Percentiles rank a stretch among this genome's conserved stretches.
Evolutionary conservation across 2,329 filamentous ascomycete species (phyloP).

Genomic region (Proliferodiscus dingleyae): DNA sequence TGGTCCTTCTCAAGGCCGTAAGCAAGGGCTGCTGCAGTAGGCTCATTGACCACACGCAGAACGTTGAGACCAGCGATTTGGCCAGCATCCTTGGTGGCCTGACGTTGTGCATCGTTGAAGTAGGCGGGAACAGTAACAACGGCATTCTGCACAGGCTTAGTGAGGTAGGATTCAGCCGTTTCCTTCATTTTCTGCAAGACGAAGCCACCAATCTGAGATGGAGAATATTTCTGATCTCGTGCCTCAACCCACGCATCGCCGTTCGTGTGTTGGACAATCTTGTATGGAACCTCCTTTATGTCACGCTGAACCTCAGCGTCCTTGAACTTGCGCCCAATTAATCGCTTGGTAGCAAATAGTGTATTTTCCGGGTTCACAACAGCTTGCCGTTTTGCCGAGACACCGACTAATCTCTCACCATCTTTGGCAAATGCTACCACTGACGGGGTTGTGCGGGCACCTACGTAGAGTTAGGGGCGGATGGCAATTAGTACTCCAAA

Average conservation of each 20-base stretch:
- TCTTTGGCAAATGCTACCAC: slow-evolving; percentile 95
- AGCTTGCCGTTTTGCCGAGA: slow-evolving; percentile 95
- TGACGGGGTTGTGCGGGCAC: slow-evolving; percentile 86
- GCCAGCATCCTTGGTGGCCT: slow-evolving; percentile 96
- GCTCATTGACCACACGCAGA: slow-evolving; percentile 96
- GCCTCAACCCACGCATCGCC: slow-evolving; percentile 95
- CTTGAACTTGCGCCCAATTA: slow-evolving; percentile 96
- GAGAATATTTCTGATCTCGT: slow-evolving; percentile 91
- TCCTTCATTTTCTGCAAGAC: slow-evolving; percentile 99
- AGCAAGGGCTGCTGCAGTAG: slow-evolving; percentile 89
- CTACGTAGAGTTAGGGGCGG: slow-evolving; percentile 37
- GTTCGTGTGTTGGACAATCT: slow-evolving; percentile 95
- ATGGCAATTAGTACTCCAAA: slow-evolving; percentile 7
- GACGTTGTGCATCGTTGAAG: slow-evolving; percentile 98
- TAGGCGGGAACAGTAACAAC: slow-evolving; percentile 96
- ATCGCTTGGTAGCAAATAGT: slow-evolving; percentile 95
- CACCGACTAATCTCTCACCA: slow-evolving; percentile 93
- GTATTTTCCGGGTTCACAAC: slow-evolving; percentile 99
- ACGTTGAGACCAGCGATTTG: slow-evolving; percentile 95
- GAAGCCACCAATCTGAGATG: slow-evolving; percentile 97
- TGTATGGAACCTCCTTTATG: slow-evolving; percentile 96
- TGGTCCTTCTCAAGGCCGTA: slow-evolving; percentile 95
- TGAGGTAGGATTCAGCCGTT: slow-evolving; percentile 89
- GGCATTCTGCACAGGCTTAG: slow-evolving; percentile 88
- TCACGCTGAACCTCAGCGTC: slow-evolving; percentile 93